These are phyloP conservation scores for Actinomucor elegans DNA, from an alignment of 371 early-diverging fungal genomes.

Conservation along the genomic window DNA sequence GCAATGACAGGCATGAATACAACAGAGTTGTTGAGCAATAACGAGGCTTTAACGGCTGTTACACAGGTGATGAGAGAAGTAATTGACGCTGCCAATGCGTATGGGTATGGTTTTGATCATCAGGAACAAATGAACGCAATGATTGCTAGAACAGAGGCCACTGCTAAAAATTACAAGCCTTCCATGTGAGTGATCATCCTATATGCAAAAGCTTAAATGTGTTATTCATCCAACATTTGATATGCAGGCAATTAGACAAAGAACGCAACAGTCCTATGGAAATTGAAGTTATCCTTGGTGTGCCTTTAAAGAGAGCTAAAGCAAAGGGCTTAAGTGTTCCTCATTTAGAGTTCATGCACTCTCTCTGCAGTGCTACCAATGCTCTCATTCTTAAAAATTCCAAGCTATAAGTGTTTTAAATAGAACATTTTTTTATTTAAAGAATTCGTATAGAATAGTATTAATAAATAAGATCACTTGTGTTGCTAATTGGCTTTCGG, in stretches of 20 bases:
- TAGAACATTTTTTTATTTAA: not conserved
- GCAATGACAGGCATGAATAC: slow-evolving; percentile 70
- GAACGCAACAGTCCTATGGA: slow-evolving; percentile 66
- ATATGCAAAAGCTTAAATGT: not conserved
- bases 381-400: slow-evolving; percentile 1
- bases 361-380: slow-evolving; percentile 17
- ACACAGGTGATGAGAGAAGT: slow-evolving; percentile 65
- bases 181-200: slow-evolving; percentile 45
- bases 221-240: not conserved
- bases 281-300: slow-evolving; percentile 64
- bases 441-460: not conserved
- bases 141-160: slow-evolving; percentile 45
- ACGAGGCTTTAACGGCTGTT: slow-evolving; percentile 49
- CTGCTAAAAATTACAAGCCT: slow-evolving; percentile 61
- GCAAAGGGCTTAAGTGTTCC: slow-evolving; percentile 45
- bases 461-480: not conserved
- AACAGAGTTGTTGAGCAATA: slow-evolving; percentile 55
- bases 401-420: too few species aligned
- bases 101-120: slow-evolving; percentile 47
- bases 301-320: slow-evolving; percentile 59
- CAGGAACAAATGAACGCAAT: slow-evolving; percentile 45
- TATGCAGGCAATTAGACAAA: slow-evolving; percentile 54
- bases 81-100: slow-evolving; percentile 52
- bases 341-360: slow-evolving; percentile 32
- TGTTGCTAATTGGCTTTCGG: slow-evolving; percentile 7